These are phyloP conservation scores for Pseudogymnoascus sp. DNA, from an alignment of 2,329 filamentous ascomycete genomes.

Conservation along the genomic window DNA sequence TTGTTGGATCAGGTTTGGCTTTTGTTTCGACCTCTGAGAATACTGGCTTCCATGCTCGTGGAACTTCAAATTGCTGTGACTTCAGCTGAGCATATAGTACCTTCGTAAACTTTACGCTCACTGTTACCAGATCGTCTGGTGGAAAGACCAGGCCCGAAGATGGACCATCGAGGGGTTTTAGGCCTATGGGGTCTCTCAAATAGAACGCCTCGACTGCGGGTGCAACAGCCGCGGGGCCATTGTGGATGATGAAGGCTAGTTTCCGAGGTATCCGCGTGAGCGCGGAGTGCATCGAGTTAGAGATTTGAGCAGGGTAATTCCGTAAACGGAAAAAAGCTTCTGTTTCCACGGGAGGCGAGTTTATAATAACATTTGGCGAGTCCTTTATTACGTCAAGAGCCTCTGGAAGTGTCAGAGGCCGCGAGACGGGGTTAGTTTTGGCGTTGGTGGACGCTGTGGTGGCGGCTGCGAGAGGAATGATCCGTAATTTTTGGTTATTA, in stretches of 20 bases:
- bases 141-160: constrained; percentile 53
- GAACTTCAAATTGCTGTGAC: constrained; percentile 71
- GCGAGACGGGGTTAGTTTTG: constrained; percentile 30
- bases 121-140: constrained; percentile 68
- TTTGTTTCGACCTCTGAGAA: constrained; percentile 26
- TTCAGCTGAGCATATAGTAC: constrained; percentile 85
- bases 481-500: constrained; percentile 61
- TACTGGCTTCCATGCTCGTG: constrained; percentile 40
- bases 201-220: constrained; percentile 89
- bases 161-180: constrained; percentile 57
- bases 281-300: constrained; percentile 66
- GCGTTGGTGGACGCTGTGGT: constrained; percentile 28
- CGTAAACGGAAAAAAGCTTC: constrained; percentile 85
- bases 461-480: constrained; percentile 52
- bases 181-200: constrained; percentile 68
- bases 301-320: constrained; percentile 72
- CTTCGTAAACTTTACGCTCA: constrained; percentile 76
- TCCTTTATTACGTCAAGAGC: constrained; percentile 53
- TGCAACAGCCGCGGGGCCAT: constrained; percentile 66
- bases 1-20: constrained; percentile 22
- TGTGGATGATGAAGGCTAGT: constrained; percentile 69
- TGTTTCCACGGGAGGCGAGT: constrained; percentile 67
- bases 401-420: constrained; percentile 50
- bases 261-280: constrained; percentile 69
- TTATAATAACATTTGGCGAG: constrained; percentile 50